Evolutionary conservation across 371 early-diverging fungal species (phyloP).

Genomic region (Encephalitozoon cuniculi): DNA sequence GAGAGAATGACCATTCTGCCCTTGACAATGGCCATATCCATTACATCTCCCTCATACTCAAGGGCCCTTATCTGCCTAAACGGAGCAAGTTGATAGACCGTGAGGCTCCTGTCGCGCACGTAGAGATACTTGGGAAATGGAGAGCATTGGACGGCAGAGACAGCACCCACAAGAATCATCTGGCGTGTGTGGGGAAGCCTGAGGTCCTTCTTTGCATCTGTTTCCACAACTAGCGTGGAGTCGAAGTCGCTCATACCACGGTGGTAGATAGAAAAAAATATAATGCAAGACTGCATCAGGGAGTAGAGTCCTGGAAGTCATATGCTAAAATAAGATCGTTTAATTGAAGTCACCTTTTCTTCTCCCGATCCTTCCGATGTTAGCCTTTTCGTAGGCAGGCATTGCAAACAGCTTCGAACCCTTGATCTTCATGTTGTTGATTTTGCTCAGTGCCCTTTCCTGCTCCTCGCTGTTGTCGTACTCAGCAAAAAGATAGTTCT

Average conservation of each 20-base stretch:
- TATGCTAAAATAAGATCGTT: not conserved
- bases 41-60: not conserved
- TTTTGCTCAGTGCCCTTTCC: conserved; percentile 1
- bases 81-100: not conserved
- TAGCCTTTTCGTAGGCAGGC: conserved; percentile 15
- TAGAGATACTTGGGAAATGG: conserved; percentile 5
- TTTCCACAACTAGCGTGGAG: not conserved
- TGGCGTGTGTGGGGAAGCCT: not conserved
- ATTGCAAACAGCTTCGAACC: conserved; percentile 1
- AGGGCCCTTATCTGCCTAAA: not conserved
- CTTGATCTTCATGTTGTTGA: conserved; percentile 9
- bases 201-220: not conserved
- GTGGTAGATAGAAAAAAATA: not conserved
- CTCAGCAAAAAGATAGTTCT: conserved; percentile 16
- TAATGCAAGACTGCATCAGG: not conserved
- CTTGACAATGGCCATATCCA: not conserved
- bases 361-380: not conserved
- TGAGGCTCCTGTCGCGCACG: not conserved
- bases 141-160: not conserved
- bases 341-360: not conserved
- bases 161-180: not conserved
- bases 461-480: conserved; percentile 12
- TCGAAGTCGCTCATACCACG: not conserved
- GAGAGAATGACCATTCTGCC: not conserved
- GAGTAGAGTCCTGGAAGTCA: too few relatives aligned